Evolutionary conservation across 2,329 filamentous ascomycete species (phyloP).

Genomic region (Ascomycota sp.): DNA sequence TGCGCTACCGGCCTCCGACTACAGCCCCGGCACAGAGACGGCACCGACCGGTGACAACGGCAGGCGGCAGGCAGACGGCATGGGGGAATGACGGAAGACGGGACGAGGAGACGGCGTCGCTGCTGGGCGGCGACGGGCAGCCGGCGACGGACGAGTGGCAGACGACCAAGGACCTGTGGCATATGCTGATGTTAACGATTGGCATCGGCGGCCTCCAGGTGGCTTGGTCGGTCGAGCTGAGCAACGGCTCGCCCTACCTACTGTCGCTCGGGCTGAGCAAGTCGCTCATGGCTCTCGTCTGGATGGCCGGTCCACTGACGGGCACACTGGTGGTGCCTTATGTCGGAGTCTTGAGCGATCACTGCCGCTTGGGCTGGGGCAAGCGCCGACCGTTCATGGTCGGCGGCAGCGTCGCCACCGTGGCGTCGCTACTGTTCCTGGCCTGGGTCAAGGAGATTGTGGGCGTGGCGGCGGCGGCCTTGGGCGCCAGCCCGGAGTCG

Average conservation of each 20-base stretch:
- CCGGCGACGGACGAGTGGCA: slow-evolving; percentile 18
- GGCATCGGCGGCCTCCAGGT: slow-evolving; percentile 80
- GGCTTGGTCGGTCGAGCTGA: slow-evolving; percentile 88
- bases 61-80: too few species aligned
- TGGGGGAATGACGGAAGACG: too few species aligned
- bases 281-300: slow-evolving; percentile 63
- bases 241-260: slow-evolving; percentile 74
- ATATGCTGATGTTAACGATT: slow-evolving; percentile 69
- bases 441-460: slow-evolving; percentile 60
- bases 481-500: slow-evolving; percentile 49
- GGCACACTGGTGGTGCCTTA: slow-evolving; percentile 67
- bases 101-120: background rate
- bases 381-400: slow-evolving; percentile 70
- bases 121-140: background rate
- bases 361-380: slow-evolving; percentile 53
- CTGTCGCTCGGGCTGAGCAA: slow-evolving; percentile 67
- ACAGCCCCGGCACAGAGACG: too few species aligned
- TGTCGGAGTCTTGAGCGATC: slow-evolving; percentile 63
- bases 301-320: slow-evolving; percentile 65
- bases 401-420: slow-evolving; percentile 44
- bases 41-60: too few species aligned
- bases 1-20: too few species aligned
- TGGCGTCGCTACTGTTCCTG: slow-evolving; percentile 46
- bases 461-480: slow-evolving; percentile 42
- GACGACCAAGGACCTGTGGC: slow-evolving; percentile 63